Percentiles rank a stretch among this genome's conserved stretches.
Conservation (phyloP, 768 basidiomycete genomes). For the Hericium erinaceus region DNA sequence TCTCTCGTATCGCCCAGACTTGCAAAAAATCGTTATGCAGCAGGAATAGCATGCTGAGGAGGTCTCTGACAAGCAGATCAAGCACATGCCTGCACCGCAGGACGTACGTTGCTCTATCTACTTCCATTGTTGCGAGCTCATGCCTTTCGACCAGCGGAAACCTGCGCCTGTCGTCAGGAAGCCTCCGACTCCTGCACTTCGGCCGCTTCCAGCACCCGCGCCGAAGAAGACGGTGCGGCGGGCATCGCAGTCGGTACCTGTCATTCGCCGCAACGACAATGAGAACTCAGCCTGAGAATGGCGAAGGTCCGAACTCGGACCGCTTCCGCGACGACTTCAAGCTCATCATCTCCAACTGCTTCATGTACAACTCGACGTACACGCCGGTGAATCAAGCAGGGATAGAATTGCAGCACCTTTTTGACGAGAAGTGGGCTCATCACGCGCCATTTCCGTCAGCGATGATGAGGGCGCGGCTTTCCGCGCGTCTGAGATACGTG, state of each 20-base stretch:
- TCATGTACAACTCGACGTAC: constrained; percentile 84
- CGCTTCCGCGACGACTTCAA: constrained; percentile 89
- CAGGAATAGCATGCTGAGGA: no score
- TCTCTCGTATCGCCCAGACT: no score
- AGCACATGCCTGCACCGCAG: no score
- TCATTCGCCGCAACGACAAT: constrained; percentile 69
- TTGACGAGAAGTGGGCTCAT: no score
- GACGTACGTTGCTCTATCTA: no score
- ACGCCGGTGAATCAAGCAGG: constrained; percentile 85
- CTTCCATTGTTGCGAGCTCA: background rate
- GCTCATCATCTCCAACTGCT: constrained; percentile 92
- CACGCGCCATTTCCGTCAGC: no score
- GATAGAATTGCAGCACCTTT: no score
- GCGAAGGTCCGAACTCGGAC: constrained; percentile 66
- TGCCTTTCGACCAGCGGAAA: constrained; percentile 27
- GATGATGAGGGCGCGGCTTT: no score
- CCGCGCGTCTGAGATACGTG: no score
- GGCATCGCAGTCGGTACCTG: constrained; percentile 72
- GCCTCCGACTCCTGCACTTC: constrained; percentile 20
- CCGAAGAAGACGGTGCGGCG: constrained; percentile 55
- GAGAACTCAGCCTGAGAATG: constrained; percentile 57
- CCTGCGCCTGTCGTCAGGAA: constrained; percentile 35
- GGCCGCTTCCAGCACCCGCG: no score
- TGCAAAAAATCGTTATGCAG: no score
- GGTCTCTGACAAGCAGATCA: no score